These are phyloP conservation scores for Aureobasidium melanogenum DNA, from an alignment of 2,329 filamentous ascomycete species.

Conservation along the genomic window DNA sequence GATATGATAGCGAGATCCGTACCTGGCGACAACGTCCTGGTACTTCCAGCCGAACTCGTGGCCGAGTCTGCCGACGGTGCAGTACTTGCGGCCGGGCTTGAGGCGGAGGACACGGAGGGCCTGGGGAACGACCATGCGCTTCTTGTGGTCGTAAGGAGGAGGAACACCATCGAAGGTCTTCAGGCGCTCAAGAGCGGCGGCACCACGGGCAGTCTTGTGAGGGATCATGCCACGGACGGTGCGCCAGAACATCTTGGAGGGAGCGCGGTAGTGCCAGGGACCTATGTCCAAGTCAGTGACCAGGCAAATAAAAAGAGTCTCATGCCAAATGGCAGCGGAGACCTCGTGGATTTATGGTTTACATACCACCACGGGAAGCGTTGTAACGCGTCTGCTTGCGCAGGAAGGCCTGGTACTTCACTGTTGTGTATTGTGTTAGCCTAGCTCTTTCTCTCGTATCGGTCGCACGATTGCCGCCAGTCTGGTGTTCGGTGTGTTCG, in stretches of 20 bases:
- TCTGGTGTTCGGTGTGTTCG: background rate
- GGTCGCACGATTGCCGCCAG: constrained; percentile 5
- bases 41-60: constrained; percentile 99
- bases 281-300: constrained; percentile 40
- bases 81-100: constrained; percentile 99
- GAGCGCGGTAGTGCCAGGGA: constrained; percentile 99
- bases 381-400: constrained; percentile 99
- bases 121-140: constrained; percentile 99
- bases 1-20: constrained; percentile 30
- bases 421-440: constrained; percentile 44
- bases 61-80: constrained; percentile 94
- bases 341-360: constrained; percentile 14
- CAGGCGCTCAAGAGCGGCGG: constrained; percentile 91
- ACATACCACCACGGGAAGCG: constrained; percentile 92
- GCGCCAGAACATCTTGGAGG: constrained; percentile 99
- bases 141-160: constrained; percentile 98
- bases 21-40: constrained; percentile 98
- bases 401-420: constrained; percentile 99
- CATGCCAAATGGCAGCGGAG: constrained; percentile 5
- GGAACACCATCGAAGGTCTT: constrained; percentile 99
- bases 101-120: constrained; percentile 91
- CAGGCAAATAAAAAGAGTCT: constrained; percentile 9
- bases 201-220: constrained; percentile 98
- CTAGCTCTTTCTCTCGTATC: constrained; percentile 6
- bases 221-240: constrained; percentile 99